These are phyloP conservation scores for Chlamydomonas sphaeroides DNA, from an alignment of 139 green algal genomes.

Conservation along the genomic window DNA sequence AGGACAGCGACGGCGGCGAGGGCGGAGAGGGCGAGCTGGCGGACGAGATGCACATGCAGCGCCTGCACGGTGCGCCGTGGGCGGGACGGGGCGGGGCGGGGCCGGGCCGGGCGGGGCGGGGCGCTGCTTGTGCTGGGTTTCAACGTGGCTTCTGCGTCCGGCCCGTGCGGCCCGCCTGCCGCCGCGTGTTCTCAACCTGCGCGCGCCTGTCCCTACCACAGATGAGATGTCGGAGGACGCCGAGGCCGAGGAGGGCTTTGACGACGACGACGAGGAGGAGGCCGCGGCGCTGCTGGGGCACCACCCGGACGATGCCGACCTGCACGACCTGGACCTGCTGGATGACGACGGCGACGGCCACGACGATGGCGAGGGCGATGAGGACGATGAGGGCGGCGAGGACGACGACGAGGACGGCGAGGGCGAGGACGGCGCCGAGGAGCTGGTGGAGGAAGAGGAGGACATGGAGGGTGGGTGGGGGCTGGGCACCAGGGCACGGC, in stretches of 20 bases:
- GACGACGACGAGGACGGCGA: neutral
- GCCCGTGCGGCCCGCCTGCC: too few relatives aligned
- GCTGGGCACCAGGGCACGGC: neutral
- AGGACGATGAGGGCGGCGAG: conserved; percentile 10
- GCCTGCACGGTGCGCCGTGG: conserved; percentile 18
- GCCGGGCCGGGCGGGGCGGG: neutral
- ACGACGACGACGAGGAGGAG: conserved; percentile 25
- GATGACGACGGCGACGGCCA: conserved; percentile 33
- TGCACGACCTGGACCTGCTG: neutral
- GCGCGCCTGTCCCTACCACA: neutral
- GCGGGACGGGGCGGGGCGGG: neutral
- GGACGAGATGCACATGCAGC: conserved; percentile 42
- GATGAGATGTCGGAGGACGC: conserved; percentile 43
- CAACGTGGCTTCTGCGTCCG: too few relatives aligned
- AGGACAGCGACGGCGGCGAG: conserved; percentile 41
- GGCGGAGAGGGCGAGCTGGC: conserved; percentile 40
- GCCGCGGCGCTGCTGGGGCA: neutral
- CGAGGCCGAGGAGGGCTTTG: conserved; percentile 28
- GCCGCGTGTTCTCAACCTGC: too few relatives aligned
- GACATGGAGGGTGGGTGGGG: conserved; percentile 21
- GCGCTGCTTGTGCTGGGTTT: neutral
- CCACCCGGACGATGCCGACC: neutral
- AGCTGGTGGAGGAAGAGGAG: conserved; percentile 47
- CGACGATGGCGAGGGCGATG: conserved; percentile 6
- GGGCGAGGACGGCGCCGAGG: conserved; percentile 37